These are phyloP conservation scores for Saururus chinensis DNA, from an alignment of 164 flowering plant genomes.

Conservation along the genomic window DNA sequence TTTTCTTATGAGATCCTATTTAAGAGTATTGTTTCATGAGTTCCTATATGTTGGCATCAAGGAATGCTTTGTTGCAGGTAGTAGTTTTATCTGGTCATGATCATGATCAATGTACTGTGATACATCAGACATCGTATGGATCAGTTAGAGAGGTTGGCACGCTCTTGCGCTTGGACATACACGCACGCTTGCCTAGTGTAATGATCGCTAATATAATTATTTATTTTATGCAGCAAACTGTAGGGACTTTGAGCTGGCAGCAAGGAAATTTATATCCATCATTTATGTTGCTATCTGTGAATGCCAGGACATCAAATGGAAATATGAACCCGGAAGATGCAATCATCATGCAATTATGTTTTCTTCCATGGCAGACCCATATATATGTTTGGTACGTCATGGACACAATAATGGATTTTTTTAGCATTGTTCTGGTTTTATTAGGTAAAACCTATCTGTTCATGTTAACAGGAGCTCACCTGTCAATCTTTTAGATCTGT, in stretches of 20 bases:
- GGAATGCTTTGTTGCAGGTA: conserved; percentile 26
- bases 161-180: background rate
- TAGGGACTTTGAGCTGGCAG: conserved; percentile 96
- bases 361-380: conserved; percentile 71
- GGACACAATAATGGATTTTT: background rate
- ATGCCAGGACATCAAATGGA: conserved; percentile 23
- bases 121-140: conserved; percentile 44
- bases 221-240: conserved; percentile 54
- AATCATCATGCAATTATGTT: conserved; percentile 47
- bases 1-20: background rate
- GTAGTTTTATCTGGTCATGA: conserved; percentile 91
- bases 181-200: background rate
- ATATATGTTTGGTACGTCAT: conserved; percentile 70
- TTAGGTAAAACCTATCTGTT: background rate
- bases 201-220: background rate
- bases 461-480: background rate
- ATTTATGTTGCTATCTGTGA: conserved; percentile 74
- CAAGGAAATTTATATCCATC: conserved; percentile 94
- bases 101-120: conserved; percentile 88
- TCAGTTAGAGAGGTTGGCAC: conserved; percentile 48
- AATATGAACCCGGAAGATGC: conserved; percentile 28
- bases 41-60: background rate
- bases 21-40: background rate
- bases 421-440: too few relatives aligned
- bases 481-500: background rate